Percentiles rank a stretch among this genome's conserved stretches.
Conservation (phyloP, 176 grass and related monocot species). For the Phyllostachys edulis region DNA sequence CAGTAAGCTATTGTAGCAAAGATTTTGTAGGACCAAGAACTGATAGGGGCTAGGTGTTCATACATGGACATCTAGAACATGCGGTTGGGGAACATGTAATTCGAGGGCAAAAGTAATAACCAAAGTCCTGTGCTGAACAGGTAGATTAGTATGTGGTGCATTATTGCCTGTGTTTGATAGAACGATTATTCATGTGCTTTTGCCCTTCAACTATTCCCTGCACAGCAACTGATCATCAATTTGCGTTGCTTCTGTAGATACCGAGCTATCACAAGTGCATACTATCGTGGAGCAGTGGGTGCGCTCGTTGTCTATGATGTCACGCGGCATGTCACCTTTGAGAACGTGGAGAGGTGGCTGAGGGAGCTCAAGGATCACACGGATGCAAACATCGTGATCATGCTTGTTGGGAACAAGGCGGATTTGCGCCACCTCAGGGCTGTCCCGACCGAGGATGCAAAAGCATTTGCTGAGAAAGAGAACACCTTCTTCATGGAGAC, state of each 20-base stretch:
- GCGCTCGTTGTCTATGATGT: slow-evolving; percentile 59
- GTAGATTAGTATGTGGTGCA: not conserved
- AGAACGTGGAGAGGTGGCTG: slow-evolving; percentile 72
- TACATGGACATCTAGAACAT: not conserved
- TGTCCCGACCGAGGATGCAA: slow-evolving; percentile 40
- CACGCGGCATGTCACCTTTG: slow-evolving; percentile 56
- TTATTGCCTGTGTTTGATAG: not conserved
- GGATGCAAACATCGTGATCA: slow-evolving; percentile 60
- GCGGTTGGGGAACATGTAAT: not conserved
- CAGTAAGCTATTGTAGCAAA: not conserved
- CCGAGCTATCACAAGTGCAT: slow-evolving; percentile 67
- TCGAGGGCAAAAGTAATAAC: not conserved
- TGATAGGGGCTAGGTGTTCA: not conserved
- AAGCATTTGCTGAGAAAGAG: slow-evolving; percentile 59
- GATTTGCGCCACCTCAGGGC: slow-evolving; percentile 65
- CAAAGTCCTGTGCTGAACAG: slow-evolving; percentile 5
- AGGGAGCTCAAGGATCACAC: slow-evolving; percentile 71
- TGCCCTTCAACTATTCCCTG: not conserved
- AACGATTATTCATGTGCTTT: not conserved
- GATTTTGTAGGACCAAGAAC: slow-evolving; percentile 18
- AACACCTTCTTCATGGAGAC: slow-evolving; percentile 67
- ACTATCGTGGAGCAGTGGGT: slow-evolving; percentile 61
- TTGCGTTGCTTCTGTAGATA: slow-evolving; percentile 32
- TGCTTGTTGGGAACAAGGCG: slow-evolving; percentile 70
- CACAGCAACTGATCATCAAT: not conserved